Evolutionary conservation across 306 rosid species (phyloP).

Genomic region (Rosa rugosa): DNA sequence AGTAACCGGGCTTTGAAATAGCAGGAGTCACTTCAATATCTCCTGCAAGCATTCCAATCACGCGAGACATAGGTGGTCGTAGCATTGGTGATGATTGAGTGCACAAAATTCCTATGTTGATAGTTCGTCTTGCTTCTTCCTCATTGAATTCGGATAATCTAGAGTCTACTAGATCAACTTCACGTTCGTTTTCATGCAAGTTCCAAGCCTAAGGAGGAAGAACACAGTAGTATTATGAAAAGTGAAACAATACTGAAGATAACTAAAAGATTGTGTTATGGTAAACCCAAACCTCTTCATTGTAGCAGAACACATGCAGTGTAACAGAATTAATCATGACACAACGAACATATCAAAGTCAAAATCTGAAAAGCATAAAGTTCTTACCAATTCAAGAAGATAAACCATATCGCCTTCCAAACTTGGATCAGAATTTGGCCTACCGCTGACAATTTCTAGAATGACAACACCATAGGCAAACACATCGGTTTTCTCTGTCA

Average conservation of each 20-base stretch:
- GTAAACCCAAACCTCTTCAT: background rate
- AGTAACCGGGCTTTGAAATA: slow-evolving; percentile 56
- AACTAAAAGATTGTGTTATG: background rate
- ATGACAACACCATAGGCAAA: slow-evolving; percentile 89
- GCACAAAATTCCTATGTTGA: slow-evolving; percentile 55
- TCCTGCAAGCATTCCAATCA: slow-evolving; percentile 63
- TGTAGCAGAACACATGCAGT: background rate
- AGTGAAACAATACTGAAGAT: background rate
- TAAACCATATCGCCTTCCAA: slow-evolving; percentile 47
- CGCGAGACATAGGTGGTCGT: slow-evolving; percentile 70
- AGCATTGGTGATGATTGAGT: slow-evolving; percentile 60
- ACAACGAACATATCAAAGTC: background rate
- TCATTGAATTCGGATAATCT: slow-evolving; percentile 35
- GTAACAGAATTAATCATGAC: background rate
- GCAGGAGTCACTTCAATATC: slow-evolving; percentile 54
- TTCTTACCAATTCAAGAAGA: slow-evolving; percentile 31
- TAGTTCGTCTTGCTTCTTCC: slow-evolving; percentile 49
- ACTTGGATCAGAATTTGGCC: slow-evolving; percentile 63
- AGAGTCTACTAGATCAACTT: slow-evolving; percentile 49
- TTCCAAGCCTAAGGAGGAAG: slow-evolving; percentile 57
- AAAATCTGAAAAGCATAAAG: background rate
- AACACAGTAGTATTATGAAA: background rate
- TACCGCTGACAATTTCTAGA: slow-evolving; percentile 72
- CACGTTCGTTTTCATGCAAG: slow-evolving; percentile 47
- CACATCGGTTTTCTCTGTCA: slow-evolving; percentile 79